Conservation (phyloP, 2,329 filamentous ascomycete species). For the Epichloe typhina region DNA sequence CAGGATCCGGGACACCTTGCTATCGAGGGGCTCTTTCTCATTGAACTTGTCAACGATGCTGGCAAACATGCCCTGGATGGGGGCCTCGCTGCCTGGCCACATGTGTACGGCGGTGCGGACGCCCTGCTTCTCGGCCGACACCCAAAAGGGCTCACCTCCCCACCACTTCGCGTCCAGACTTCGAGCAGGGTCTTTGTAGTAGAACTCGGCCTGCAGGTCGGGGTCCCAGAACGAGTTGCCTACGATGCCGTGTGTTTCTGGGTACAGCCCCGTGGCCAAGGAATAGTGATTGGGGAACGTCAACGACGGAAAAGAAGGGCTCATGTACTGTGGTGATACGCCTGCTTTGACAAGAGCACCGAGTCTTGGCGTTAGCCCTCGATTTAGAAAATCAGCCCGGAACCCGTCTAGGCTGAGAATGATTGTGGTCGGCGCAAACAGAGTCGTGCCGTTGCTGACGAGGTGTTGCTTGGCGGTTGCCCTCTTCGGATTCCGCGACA, state of each 20-base stretch:
- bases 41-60: slow-evolving; percentile 79
- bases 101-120: slow-evolving; percentile 80
- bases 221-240: slow-evolving; percentile 95
- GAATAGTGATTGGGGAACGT: slow-evolving; percentile 97
- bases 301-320: slow-evolving; percentile 86
- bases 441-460: slow-evolving; percentile 69
- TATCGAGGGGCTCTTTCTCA: slow-evolving; percentile 55
- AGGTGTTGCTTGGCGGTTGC: slow-evolving; percentile 19
- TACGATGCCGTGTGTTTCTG: slow-evolving; percentile 84
- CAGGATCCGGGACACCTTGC: slow-evolving; percentile 69
- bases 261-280: slow-evolving; percentile 80
- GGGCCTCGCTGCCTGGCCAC: slow-evolving; percentile 95
- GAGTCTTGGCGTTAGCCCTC: slow-evolving; percentile 71
- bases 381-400: slow-evolving; percentile 79
- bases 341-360: slow-evolving; percentile 68
- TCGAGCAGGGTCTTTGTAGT: slow-evolving; percentile 62
- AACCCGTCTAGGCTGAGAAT: slow-evolving; percentile 93
- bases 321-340: slow-evolving; percentile 84
- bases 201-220: slow-evolving; percentile 62
- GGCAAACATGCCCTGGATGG: slow-evolving; percentile 61
- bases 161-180: slow-evolving; percentile 88
- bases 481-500: slow-evolving; percentile 34
- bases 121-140: slow-evolving; percentile 73
- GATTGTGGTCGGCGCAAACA: slow-evolving; percentile 85
- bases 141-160: slow-evolving; percentile 83